Conservation (phyloP, 257 asterid species). For the Sherardia arvensis region DNA sequence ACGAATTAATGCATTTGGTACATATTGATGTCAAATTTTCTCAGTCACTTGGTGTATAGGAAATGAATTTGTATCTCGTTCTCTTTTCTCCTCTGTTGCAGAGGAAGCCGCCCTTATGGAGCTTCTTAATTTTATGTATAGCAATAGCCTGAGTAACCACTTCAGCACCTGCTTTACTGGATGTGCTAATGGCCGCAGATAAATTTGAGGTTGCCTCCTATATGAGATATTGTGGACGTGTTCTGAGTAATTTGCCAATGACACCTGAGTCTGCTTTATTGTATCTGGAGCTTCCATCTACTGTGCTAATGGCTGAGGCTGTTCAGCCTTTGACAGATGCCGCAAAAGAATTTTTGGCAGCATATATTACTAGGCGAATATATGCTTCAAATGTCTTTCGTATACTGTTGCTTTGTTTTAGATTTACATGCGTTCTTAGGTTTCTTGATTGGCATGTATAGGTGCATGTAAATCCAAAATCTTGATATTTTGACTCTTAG, state of each 20-base stretch:
- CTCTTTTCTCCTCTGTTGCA: conserved; percentile 33
- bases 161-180: conserved; percentile 73
- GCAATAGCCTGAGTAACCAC: conserved; percentile 57
- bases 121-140: conserved; percentile 89
- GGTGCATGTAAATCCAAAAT: not conserved
- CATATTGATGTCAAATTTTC: not conserved
- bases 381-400: too few relatives aligned
- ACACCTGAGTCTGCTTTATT: conserved; percentile 78
- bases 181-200: conserved; percentile 97
- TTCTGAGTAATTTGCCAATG: conserved; percentile 74
- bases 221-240: conserved; percentile 88
- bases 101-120: conserved; percentile 98
- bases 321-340: conserved; percentile 92
- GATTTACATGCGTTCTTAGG: too few relatives aligned
- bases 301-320: conserved; percentile 85
- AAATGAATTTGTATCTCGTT: not conserved
- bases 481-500: conserved; percentile 5
- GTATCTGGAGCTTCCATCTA: conserved; percentile 86
- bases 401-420: too few relatives aligned
- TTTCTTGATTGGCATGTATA: not conserved
- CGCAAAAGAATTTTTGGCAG: conserved; percentile 77
- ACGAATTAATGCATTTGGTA: conserved; percentile 83
- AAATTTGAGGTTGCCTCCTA: conserved; percentile 96
- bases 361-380: too few relatives aligned
- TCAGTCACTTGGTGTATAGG: not conserved